Conservation (phyloP, 2,329 filamentous ascomycete species). For the Calonectria hawksworthii region DNA sequence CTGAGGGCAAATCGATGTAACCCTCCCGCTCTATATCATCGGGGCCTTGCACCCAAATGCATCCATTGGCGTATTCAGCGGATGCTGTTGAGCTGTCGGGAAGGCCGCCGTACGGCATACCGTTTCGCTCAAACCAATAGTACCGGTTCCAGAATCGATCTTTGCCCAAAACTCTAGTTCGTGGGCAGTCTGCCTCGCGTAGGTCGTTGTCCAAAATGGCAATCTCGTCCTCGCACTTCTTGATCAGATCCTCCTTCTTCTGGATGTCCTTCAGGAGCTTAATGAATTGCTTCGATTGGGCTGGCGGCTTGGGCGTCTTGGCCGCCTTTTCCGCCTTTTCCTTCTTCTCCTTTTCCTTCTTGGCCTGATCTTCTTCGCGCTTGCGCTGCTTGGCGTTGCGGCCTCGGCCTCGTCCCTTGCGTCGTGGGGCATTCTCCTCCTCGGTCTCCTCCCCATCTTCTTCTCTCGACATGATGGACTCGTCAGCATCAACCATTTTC, state of each 20-base stretch:
- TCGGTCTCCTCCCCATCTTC: constrained; percentile 77
- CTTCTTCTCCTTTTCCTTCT: constrained; percentile 58
- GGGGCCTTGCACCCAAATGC: constrained; percentile 96
- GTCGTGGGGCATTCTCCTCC: constrained; percentile 71
- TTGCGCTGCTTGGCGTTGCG: constrained; percentile 78
- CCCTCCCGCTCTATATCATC: constrained; percentile 89
- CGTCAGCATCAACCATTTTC: constrained; percentile 75
- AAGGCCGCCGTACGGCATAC: constrained; percentile 94
- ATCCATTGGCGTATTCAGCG: constrained; percentile 92
- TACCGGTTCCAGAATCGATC: constrained; percentile 99
- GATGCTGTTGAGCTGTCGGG: constrained; percentile 89
- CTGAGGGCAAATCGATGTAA: constrained; percentile 83
- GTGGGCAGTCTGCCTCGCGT: constrained; percentile 92
- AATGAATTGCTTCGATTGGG: constrained; percentile 89
- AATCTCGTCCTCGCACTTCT: constrained; percentile 88
- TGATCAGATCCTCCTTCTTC: constrained; percentile 85
- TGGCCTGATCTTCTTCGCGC: constrained; percentile 81
- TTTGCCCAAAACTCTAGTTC: constrained; percentile 90
- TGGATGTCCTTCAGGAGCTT: constrained; percentile 91
- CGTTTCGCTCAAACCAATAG: constrained; percentile 99
- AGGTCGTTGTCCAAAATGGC: constrained; percentile 90
- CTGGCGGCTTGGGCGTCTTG: constrained; percentile 72
- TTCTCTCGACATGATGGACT: constrained; percentile 67
- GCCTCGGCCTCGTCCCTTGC: constrained; percentile 68
- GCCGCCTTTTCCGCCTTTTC: constrained; percentile 62